Conservation (phyloP, 2,329 filamentous ascomycete genomes). For the Blastomyces gilchristii region DNA sequence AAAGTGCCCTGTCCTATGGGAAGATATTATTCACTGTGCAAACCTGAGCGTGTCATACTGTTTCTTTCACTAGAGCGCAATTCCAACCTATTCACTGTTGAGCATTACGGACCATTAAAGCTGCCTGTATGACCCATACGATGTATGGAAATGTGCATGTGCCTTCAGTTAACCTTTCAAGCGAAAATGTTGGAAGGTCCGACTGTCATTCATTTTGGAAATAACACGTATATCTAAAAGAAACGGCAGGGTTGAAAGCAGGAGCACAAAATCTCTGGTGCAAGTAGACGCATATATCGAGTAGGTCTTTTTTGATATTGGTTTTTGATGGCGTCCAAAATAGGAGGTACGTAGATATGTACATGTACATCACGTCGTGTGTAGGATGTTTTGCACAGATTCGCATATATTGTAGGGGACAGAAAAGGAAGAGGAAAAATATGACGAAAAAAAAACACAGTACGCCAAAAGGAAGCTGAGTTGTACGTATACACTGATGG, state of each 20-base stretch:
- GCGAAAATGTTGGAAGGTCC: background rate
- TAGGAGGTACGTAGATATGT: background rate
- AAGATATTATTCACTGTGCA: no score
- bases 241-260: background rate
- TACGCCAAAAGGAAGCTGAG: background rate
- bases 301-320: background rate
- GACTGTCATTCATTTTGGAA: background rate
- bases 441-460: background rate
- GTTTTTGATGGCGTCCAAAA: background rate
- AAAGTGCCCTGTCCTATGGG: no score
- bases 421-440: background rate
- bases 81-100: background rate
- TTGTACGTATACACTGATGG: background rate
- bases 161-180: background rate
- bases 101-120: background rate
- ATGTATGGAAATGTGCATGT: background rate
- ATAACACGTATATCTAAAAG: background rate
- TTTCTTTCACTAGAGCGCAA: background rate
- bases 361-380: background rate
- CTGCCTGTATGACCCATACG: background rate
- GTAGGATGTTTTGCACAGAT: background rate
- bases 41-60: background rate
- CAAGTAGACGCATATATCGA: constrained; percentile 8
- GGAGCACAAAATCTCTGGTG: constrained; percentile 10
- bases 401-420: background rate